phyloP scores from a whole-genome alignment of 2,329 filamentous ascomycete species.

The Fusarium robinianum region DNA sequence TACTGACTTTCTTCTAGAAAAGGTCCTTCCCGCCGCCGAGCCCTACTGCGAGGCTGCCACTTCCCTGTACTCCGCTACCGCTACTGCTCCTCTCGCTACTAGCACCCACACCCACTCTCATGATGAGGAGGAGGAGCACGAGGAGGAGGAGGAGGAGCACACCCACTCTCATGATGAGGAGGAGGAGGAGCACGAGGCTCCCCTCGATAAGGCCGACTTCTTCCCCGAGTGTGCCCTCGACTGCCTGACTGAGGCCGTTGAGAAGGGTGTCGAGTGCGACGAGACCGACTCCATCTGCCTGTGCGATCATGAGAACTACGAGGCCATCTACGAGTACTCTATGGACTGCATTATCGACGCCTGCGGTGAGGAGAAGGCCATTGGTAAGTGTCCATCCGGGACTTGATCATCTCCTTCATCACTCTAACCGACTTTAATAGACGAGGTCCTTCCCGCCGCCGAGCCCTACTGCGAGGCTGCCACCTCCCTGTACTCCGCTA shows the following conservation, averaged over 20 bases:
- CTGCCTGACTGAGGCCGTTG: background rate
- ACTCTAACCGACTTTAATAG: too few relatives aligned
- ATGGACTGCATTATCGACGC: constrained; percentile 7
- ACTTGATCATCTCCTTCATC: background rate
- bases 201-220: constrained; percentile 4
- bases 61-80: constrained; percentile 6
- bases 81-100: constrained; percentile 4
- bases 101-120: constrained; percentile 3
- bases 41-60: constrained; percentile 3
- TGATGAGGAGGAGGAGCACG: constrained; percentile 3
- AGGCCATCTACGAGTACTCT: constrained; percentile 5
- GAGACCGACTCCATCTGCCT: constrained; percentile 2
- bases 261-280: constrained; percentile 17
- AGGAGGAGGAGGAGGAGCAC: constrained; percentile 2
- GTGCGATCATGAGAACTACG: constrained; percentile 6
- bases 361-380: constrained; percentile 2
- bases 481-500: too few relatives aligned
- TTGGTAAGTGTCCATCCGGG: background rate
- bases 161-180: background rate
- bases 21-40: too few relatives aligned
- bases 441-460: too few relatives aligned
- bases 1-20: too few relatives aligned
- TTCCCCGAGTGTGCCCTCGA: constrained; percentile 7
- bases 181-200: too few relatives aligned
- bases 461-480: constrained; percentile 3